Evolutionary conservation across 768 basidiomycete genomes (phyloP).

Genomic region (Mycena amicta): DNA sequence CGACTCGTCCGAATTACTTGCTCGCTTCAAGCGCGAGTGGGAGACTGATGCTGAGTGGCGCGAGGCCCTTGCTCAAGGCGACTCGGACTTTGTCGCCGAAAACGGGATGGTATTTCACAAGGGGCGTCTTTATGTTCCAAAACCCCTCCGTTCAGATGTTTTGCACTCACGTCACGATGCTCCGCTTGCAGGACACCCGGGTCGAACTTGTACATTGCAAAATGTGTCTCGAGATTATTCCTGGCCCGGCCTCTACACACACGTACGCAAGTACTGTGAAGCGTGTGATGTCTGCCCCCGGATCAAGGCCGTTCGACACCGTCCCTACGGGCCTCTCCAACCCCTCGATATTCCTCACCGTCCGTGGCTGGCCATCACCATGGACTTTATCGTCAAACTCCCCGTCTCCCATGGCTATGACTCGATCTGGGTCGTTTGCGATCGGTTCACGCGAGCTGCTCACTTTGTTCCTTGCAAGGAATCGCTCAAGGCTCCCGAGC

Average conservation of each 20-base stretch:
- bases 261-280: slow-evolving; percentile 8
- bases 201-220: slow-evolving; percentile 23
- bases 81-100: too few species aligned
- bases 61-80: too few species aligned
- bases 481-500: slow-evolving; percentile 16
- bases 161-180: slow-evolving; percentile 39
- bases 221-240: slow-evolving; percentile 40
- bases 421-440: slow-evolving; percentile 24
- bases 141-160: slow-evolving; percentile 23
- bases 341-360: slow-evolving; percentile 16
- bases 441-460: slow-evolving; percentile 8
- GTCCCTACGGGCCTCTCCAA: slow-evolving; percentile 21
- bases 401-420: slow-evolving; percentile 25
- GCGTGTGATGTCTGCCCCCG: slow-evolving; percentile 18
- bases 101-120: too few species aligned
- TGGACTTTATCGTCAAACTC: slow-evolving; percentile 32
- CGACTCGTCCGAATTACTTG: slow-evolving; percentile 37
- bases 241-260: slow-evolving; percentile 38
- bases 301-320: slow-evolving; percentile 6
- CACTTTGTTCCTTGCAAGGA: slow-evolving; percentile 12
- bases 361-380: slow-evolving; percentile 28
- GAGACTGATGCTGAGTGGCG: too few species aligned
- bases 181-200: slow-evolving; percentile 44
- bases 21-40: too few species aligned
- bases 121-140: slow-evolving; percentile 37